These are phyloP conservation scores for Starmerella kuoi DNA, from an alignment of 805 yeast species.

Conservation along the genomic window DNA sequence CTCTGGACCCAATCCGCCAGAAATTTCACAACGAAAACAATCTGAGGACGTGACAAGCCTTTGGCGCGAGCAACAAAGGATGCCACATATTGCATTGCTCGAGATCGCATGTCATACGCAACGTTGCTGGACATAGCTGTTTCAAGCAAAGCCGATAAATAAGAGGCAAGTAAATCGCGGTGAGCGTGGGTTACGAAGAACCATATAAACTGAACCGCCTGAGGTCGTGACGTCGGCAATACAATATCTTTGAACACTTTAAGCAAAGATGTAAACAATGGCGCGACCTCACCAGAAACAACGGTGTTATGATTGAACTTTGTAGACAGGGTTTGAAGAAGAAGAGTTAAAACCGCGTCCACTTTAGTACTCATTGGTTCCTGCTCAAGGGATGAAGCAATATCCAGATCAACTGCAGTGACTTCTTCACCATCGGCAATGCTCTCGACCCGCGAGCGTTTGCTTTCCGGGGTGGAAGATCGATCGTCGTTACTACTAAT, in stretches of 20 bases:
- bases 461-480: background rate
- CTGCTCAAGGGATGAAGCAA: constrained; percentile 33
- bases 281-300: constrained; percentile 51
- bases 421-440: constrained; percentile 28
- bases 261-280: constrained; percentile 58
- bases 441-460: constrained; percentile 21
- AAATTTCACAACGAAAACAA: constrained; percentile 70
- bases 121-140: constrained; percentile 62
- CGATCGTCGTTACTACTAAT: constrained; percentile 23
- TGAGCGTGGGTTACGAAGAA: constrained; percentile 74
- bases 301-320: constrained; percentile 42
- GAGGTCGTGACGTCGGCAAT: constrained; percentile 83
- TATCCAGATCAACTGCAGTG: constrained; percentile 26
- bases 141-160: constrained; percentile 67
- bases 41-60: constrained; percentile 54
- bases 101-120: constrained; percentile 61
- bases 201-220: constrained; percentile 71
- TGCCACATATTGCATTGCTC: constrained; percentile 83
- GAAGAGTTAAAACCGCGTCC: constrained; percentile 51
- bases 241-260: constrained; percentile 71
- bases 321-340: constrained; percentile 41
- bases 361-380: constrained; percentile 51
- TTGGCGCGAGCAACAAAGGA: constrained; percentile 84
- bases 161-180: constrained; percentile 74
- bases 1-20: constrained; percentile 72